Evolutionary conservation across 441 rosid genomes (phyloP).

Genomic region (Erysimum pusillum): DNA sequence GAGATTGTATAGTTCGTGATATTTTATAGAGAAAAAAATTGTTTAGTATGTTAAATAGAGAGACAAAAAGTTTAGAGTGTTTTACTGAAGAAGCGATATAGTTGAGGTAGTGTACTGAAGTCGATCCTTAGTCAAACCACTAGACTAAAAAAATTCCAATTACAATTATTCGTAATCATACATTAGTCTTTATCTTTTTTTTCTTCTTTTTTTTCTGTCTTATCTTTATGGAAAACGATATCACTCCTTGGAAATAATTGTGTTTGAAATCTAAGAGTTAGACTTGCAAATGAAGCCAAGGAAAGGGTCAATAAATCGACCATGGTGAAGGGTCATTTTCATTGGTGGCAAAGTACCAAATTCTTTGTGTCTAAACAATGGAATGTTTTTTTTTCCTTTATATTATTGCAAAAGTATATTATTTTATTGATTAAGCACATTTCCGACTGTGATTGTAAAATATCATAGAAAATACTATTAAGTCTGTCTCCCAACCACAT

Average conservation of each 20-base stretch:
- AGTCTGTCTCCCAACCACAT: neutral
- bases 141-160: too few relatives aligned
- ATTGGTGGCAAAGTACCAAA: slow-evolving; percentile 16
- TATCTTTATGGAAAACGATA: slow-evolving; percentile 2
- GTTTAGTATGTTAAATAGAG: too few relatives aligned
- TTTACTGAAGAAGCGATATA: too few relatives aligned
- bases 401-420: neutral
- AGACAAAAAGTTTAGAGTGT: too few relatives aligned
- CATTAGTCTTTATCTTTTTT: too few relatives aligned
- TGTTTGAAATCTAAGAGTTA: neutral
- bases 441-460: neutral
- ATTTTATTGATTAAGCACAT: neutral
- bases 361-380: neutral
- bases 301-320: neutral
- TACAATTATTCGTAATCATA: too few relatives aligned
- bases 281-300: slow-evolving; percentile 18
- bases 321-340: slow-evolving; percentile 13
- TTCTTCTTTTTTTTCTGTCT: neutral
- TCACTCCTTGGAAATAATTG: neutral
- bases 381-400: too few relatives aligned
- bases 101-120: too few relatives aligned
- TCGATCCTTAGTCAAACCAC: too few relatives aligned
- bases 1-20: too few relatives aligned
- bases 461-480: neutral
- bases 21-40: too few relatives aligned